Conservation (phyloP, 2,329 filamentous ascomycete species). For the Fusarium praegraminearum region DNA sequence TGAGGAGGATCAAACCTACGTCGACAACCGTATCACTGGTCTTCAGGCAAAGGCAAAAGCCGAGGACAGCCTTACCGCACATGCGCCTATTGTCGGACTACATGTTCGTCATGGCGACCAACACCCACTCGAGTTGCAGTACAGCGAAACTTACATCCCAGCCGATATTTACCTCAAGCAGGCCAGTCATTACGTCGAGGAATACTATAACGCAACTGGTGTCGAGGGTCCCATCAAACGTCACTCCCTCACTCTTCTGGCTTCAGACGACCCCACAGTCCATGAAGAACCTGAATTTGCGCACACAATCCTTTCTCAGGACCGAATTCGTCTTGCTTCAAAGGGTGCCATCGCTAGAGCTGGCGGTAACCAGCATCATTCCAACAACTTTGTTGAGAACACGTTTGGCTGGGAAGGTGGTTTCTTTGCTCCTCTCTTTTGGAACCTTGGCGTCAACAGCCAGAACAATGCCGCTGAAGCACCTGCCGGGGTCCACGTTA, state of each 20-base stretch:
- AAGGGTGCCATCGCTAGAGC: conserved; percentile 63
- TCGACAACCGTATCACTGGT: conserved; percentile 67
- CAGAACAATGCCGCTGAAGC: conserved; percentile 55
- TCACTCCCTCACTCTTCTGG: conserved; percentile 70
- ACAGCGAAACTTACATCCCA: conserved; percentile 82
- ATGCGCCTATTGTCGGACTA: conserved; percentile 68
- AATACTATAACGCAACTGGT: conserved; percentile 58
- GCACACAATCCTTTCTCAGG: conserved; percentile 72
- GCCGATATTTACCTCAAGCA: conserved; percentile 73
- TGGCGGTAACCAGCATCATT: conserved; percentile 60
- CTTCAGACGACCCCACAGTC: conserved; percentile 85
- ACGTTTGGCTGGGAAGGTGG: conserved; percentile 89
- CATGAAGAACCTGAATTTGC: conserved; percentile 74
- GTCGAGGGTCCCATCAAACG: conserved; percentile 54
- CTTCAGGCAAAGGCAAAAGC: conserved; percentile 63
- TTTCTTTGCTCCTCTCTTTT: conserved; percentile 86
- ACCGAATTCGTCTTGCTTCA: conserved; percentile 79
- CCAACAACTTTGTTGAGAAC: conserved; percentile 78
- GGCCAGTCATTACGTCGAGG: conserved; percentile 67
- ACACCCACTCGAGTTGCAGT: conserved; percentile 82
- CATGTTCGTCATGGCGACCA: conserved; percentile 85
- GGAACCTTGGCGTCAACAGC: conserved; percentile 72
- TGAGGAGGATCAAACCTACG: conserved; percentile 73
- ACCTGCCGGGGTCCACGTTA: conserved; percentile 45
- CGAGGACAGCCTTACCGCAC: conserved; percentile 54